Percentiles rank a stretch among this genome's conserved stretches.
Conservation (phyloP, 306 rosid genomes). For the Vigna reflexopilosa region DNA sequence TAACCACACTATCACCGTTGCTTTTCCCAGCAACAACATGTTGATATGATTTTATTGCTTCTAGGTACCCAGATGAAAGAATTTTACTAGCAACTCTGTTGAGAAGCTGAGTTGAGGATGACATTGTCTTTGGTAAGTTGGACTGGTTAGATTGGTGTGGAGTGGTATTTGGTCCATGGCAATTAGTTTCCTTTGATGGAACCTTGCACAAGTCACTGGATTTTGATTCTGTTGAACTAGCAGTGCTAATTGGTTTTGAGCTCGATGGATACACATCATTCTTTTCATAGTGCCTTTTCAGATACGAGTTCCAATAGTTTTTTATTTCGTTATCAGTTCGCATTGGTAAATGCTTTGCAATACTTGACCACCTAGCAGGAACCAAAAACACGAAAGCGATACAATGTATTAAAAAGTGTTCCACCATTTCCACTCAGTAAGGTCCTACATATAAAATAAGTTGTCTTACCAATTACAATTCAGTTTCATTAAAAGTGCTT, state of each 20-base stretch:
- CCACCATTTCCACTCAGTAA: not conserved
- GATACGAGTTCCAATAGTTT: slow-evolving; percentile 42
- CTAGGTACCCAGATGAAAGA: slow-evolving; percentile 16
- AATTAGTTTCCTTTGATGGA: not conserved
- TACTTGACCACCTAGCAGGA: slow-evolving; percentile 39
- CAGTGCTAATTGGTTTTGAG: slow-evolving; percentile 18
- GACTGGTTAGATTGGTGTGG: not conserved
- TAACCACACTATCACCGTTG: not conserved
- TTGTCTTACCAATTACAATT: not conserved
- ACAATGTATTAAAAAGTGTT: not conserved
- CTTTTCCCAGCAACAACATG: not conserved
- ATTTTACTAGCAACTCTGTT: slow-evolving; percentile 39
- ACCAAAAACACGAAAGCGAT: not conserved
- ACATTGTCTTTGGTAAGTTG: not conserved
- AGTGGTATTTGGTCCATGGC: not conserved
- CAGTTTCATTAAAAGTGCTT: too few relatives aligned
- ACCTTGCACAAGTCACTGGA: slow-evolving; percentile 17
- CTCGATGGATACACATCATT: not conserved
- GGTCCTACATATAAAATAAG: not conserved
- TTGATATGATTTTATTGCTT: slow-evolving; percentile 6
- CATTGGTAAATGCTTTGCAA: slow-evolving; percentile 39
- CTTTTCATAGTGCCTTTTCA: slow-evolving; percentile 5
- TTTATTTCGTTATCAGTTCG: slow-evolving; percentile 44
- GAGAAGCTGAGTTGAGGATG: slow-evolving; percentile 38
- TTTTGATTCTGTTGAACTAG: slow-evolving; percentile 18